Base-by-base conservation (phyloP, 176 grass and related monocot species). In the Eleusine indica region DNA sequence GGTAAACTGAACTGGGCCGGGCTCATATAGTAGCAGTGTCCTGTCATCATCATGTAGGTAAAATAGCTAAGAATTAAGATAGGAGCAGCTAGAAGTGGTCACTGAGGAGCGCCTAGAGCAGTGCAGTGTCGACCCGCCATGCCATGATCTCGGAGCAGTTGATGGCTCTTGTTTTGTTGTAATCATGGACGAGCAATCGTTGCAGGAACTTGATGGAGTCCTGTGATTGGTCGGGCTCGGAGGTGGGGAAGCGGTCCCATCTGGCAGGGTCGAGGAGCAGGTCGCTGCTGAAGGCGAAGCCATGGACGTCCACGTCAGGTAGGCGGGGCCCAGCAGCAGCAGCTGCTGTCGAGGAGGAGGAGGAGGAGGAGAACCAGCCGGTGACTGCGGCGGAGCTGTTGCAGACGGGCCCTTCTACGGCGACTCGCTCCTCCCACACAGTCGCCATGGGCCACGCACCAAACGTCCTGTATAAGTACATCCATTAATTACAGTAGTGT, bases 361-460 rank as follows among this genome's bases (percentile, higher is more conserved):
- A 0, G 6, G 61, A 7, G 46, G 35, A 15, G 1, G 76, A 84
- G 80, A 89, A 91, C 95, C 95, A 97, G 1, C 90, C 88, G 13
- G 87, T 90, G 21, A 32, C 54, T 18, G 21, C 54, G 30, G 32
- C 4, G 2, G 57, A 0, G 25, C 14, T 43, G 9, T 37, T 80
- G 75, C 92, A 95, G 57, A 90, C 17, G 17, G 96, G 96, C 0
- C 93, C 96, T 37, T 93, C 74, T 25, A 98, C 76, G 48, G 67
- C 58, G 47, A 95, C 92, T 53, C 73, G 90, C 49, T 18, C 57
- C 39, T 87, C 88, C 41, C 85, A 71, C 68, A 98, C 80, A 51
- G 79, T 95, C 25, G 91, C 96, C 38, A 88, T 86, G 9, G 93
- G 82, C 96, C 96, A 98, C 69, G 85, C 89, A 41, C 96, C 93